Percentiles rank a stretch among this genome's conserved stretches.
Evolutionary conservation across 2,329 filamentous ascomycete species (phyloP).

Genomic region (Apiospora kogelbergensis): DNA sequence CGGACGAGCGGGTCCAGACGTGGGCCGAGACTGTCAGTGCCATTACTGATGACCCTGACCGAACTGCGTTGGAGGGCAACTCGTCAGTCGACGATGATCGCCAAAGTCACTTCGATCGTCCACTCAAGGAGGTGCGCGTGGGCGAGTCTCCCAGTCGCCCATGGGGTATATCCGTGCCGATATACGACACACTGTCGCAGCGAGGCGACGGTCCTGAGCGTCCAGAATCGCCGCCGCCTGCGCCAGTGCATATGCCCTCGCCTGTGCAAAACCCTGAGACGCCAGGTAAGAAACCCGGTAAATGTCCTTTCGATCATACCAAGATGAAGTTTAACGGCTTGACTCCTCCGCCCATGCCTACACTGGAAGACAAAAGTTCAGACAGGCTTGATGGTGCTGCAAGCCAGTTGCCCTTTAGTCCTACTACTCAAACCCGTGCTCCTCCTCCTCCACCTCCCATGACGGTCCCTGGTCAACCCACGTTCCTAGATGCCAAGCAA

Average conservation of each 20-base stretch:
- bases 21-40: conserved; percentile 80
- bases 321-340: conserved; percentile 37
- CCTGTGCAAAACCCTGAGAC: conserved; percentile 25
- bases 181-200: conserved; percentile 42
- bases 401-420: conserved; percentile 15
- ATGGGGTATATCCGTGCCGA: conserved; percentile 85
- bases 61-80: conserved; percentile 38
- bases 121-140: conserved; percentile 84
- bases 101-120: conserved; percentile 76
- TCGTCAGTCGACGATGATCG: conserved; percentile 56
- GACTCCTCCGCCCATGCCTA: conserved; percentile 25
- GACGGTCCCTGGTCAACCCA: conserved; percentile 40
- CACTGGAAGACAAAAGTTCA: conserved; percentile 22
- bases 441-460: conserved; percentile 25
- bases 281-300: conserved; percentile 36
- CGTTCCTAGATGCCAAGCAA: conserved; percentile 50
- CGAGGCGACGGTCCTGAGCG: conserved; percentile 37
- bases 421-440: conserved; percentile 18
- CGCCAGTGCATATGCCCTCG: conserved; percentile 52
- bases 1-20: conserved; percentile 73
- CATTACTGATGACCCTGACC: conserved; percentile 35
- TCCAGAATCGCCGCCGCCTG: conserved; percentile 57
- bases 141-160: conserved; percentile 91
- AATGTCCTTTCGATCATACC: conserved; percentile 60
- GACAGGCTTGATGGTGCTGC: conserved; percentile 20